Evolutionary conservation across 345 rosid species (phyloP), one percentile per base, ranked within the genome.

Genomic region (Clausena lansium): DNA sequence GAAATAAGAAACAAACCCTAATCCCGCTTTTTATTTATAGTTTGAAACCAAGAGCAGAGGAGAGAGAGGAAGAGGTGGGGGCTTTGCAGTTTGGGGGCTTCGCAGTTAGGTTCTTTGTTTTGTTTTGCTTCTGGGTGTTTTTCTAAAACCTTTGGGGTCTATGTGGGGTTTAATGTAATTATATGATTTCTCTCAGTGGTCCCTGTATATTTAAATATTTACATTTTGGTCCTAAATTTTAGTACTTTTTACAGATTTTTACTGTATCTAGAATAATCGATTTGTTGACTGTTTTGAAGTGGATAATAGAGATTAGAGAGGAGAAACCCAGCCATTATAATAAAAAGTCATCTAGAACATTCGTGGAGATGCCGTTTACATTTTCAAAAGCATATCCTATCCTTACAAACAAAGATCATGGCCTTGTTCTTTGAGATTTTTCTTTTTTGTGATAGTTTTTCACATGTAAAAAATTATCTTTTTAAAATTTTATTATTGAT

Each of bases 11-110:
- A 64, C 41, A 63, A 75, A 76, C 79, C 79, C 79, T 76, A 76
- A 30, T 38, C 32, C 79, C 79, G 79, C 71, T 76, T 50, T 24
- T 52, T 76, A 65, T 67, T 67, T 65, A 17, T 67, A 67, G 78
- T 76, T 76, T 67, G 38, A 75, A 65, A 24, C 50, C 11, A 10
- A 47, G 57, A 17, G 57, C 20, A 17, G 8, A 4, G 22, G 57
- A 22, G 28, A 54, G 25, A 22, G 58, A 7, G 6, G 14, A 1
- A 5, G 1, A 17, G 35, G 10, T 41, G 67, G 20, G 36, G 36
- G 38, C 65, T 27, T 61, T 9, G 25, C 4, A 3, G 68, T 64
- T 64, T 7, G 24, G 45, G n/a, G n/a, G n/a, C n/a, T 20, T 65
- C 17, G n/a, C n/a, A n/a, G n/a, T n/a, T n/a, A n/a, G n/a, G n/a